Base-by-base conservation (phyloP, 495 filamentous ascomycete species). In the Pyrenopolyporus hunteri region DNA sequence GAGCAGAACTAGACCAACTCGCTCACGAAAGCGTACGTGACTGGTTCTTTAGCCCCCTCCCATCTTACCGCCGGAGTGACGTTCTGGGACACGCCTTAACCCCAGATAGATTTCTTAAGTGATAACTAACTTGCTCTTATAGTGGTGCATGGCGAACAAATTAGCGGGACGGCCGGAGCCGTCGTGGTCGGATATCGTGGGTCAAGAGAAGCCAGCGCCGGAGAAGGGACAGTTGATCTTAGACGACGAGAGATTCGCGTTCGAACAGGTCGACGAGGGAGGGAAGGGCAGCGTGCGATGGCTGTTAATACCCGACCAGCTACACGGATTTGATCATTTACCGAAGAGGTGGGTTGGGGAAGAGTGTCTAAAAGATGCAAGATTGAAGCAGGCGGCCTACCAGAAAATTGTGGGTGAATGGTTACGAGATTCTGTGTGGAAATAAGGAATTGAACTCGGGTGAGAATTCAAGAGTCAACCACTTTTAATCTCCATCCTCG, bases 1-100 rank as follows among this genome's bases (percentile, higher is more conserved):
- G 76, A 69, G 67, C 74, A 74, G 76, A 87, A 80, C 26, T 84
- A 69, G 64, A 87, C 26, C 66, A 75, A 54, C 59, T 78, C 16
- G 70, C 65, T 1, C 33, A 58, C 3, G 75, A 74, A 53, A 64
- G 57, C 16, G 37, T 42, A 42, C 2, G 37, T 42, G 6, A 2
- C 20, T 0, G n/a, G 8, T 13, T 11, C 5, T 22, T 40, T 40
- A 2, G 3, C n/a, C n/a, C 6, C 37, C n/a, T 40, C 3, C 36
- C 14, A 9, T 16, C n/a, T n/a, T n/a, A n/a, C n/a, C n/a, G n/a
- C n/a, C n/a, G n/a, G n/a, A n/a, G n/a, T n/a, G n/a, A n/a, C n/a
- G n/a, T n/a, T n/a, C n/a, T n/a, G n/a, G n/a, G n/a, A n/a, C n/a
- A n/a, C n/a, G n/a, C n/a, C n/a, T n/a, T n/a, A n/a, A n/a, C n/a